These are phyloP conservation scores for Pseudogymnoascus verrucosus DNA, from an alignment of 2,329 filamentous ascomycete species.

Conservation along the genomic window DNA sequence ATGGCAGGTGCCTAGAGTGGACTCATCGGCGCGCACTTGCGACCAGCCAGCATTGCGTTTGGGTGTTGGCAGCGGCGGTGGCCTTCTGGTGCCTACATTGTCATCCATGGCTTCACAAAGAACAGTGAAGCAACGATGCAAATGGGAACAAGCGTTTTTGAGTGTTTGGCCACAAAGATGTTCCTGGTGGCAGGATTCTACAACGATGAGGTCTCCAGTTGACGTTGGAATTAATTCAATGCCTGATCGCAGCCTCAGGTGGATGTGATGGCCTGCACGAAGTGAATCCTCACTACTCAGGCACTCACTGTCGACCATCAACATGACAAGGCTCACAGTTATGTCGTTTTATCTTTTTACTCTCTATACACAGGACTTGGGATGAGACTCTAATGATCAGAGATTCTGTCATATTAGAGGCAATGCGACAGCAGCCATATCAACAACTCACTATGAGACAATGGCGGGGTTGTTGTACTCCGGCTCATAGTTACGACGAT, in stretches of 20 bases:
- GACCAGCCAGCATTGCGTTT: conserved; percentile 53
- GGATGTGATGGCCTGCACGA: conserved; percentile 1
- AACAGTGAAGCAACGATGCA: not conserved
- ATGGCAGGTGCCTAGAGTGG: conserved; percentile 1
- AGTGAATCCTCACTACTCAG: conserved; percentile 7
- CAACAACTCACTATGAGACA: not conserved
- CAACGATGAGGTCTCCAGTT: not conserved
- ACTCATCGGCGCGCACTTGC: conserved; percentile 1
- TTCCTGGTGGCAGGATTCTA: not conserved
- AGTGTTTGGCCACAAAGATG: conserved; percentile 1
- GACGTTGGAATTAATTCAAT: conserved; percentile 8
- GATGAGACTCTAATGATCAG: not conserved
- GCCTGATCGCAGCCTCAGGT: conserved; percentile 7
- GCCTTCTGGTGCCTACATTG: not conserved
- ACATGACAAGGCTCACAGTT: not conserved
- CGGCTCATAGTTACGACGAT: not conserved
- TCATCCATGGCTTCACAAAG: not conserved
- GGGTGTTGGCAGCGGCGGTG: conserved; percentile 55
- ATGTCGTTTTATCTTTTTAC: not conserved
- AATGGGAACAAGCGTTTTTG: not conserved
- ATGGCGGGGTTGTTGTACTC: not conserved
- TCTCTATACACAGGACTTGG: not conserved
- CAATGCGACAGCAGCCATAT: not conserved
- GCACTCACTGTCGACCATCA: not conserved
- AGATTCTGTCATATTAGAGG: not conserved